Evolutionary conservation across 768 basidiomycete genomes (phyloP).

Genomic region (Rhizopogon roseolus): DNA sequence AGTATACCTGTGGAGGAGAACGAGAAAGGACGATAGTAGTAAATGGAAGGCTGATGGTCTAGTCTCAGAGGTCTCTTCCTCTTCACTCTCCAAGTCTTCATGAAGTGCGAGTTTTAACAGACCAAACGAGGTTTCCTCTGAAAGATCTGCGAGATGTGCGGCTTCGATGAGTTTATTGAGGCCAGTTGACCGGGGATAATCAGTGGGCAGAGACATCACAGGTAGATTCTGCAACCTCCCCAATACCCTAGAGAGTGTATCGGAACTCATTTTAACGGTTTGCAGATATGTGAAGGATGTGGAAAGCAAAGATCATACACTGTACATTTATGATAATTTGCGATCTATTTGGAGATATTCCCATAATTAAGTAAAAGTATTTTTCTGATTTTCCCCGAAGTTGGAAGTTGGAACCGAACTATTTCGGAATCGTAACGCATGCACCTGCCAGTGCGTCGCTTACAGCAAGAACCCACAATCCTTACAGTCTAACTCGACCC

Average conservation of each 20-base stretch:
- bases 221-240: conserved; percentile 76
- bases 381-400: no score
- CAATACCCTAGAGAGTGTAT: conserved; percentile 48
- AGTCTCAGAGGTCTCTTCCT: conserved; percentile 29
- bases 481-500: no score
- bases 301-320: background rate
- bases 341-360: no score
- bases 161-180: conserved; percentile 81
- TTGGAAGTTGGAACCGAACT: no score
- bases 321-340: no score
- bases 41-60: conserved; percentile 86
- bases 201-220: conserved; percentile 88
- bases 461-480: no score
- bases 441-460: no score
- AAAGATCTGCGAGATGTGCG: conserved; percentile 64
- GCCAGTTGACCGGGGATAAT: conserved; percentile 83
- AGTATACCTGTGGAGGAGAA: conserved; percentile 90
- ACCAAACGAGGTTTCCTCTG: conserved; percentile 69
- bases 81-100: conserved; percentile 46
- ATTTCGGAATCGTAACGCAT: no score
- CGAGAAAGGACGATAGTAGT: conserved; percentile 86
- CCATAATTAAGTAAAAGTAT: no score
- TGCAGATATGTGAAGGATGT: background rate
- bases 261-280: conserved; percentile 19
- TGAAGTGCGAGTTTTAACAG: conserved; percentile 80